These are phyloP conservation scores for Fusarium avenaceum DNA, from an alignment of 2,329 filamentous ascomycete genomes.

Conservation along the genomic window DNA sequence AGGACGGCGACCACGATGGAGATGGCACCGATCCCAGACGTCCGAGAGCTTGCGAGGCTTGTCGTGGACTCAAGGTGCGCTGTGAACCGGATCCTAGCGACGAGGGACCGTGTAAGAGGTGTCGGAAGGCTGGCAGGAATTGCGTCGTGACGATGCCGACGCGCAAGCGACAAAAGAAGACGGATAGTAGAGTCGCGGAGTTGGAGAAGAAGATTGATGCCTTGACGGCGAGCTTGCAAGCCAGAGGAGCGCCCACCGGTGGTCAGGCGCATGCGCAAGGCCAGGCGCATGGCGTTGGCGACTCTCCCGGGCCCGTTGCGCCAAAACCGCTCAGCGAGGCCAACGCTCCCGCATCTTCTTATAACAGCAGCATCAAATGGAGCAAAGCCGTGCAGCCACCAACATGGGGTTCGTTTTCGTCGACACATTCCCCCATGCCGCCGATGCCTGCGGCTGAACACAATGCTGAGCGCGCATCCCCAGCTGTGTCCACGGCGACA, in stretches of 20 bases:
- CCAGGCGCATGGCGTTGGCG: constrained; percentile 15
- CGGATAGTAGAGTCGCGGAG: constrained; percentile 88
- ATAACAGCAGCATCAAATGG: constrained; percentile 24
- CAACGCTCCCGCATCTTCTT: constrained; percentile 8
- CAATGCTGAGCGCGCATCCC: constrained; percentile 26
- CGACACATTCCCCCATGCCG: constrained; percentile 29
- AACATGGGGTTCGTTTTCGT: constrained; percentile 37
- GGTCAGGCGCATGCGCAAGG: constrained; percentile 23
- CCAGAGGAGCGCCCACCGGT: constrained; percentile 54
- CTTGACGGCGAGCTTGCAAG: constrained; percentile 82
- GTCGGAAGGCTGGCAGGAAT: constrained; percentile 81
- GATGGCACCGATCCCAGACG: constrained; percentile 70
- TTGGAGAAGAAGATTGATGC: constrained; percentile 94
- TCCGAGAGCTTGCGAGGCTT: constrained; percentile 80
- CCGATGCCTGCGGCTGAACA: constrained; percentile 28
- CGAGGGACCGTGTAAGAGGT: constrained; percentile 78
- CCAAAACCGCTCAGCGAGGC: constrained; percentile 26
- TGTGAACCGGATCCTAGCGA: constrained; percentile 81
- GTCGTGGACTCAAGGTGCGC: constrained; percentile 82
- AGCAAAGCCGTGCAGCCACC: constrained; percentile 18
- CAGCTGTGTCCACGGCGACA: constrained; percentile 19
- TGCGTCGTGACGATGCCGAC: constrained; percentile 82
- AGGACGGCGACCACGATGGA: constrained; percentile 36
- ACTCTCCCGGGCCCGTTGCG: constrained; percentile 25
- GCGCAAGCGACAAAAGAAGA: constrained; percentile 90